Percentiles rank a stretch among this genome's conserved stretches.
Conservation (phyloP, 345 rosid genomes). For the Acer yangbiense region DNA sequence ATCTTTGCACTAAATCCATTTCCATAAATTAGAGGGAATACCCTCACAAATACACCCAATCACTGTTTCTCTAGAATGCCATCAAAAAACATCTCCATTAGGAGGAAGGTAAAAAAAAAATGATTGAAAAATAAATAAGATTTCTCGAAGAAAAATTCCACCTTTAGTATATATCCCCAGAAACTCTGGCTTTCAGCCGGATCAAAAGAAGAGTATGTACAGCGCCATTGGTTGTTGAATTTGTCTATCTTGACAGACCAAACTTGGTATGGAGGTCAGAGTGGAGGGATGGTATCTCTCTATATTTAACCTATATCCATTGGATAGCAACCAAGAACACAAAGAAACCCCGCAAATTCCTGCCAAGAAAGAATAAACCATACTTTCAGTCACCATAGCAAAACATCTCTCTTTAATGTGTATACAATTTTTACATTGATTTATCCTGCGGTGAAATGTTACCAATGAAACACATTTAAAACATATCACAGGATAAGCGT, state of each 20-base stretch:
- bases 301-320: conserved; percentile 22
- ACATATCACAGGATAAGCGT: too few relatives aligned
- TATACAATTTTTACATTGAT: too few relatives aligned
- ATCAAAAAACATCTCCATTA: neutral
- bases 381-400: neutral
- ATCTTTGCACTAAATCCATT: neutral
- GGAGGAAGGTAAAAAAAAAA: neutral
- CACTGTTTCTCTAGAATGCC: neutral
- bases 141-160: neutral
- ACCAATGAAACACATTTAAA: too few relatives aligned
- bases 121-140: neutral
- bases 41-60: neutral
- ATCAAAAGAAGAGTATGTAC: conserved; percentile 12
- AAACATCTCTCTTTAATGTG: too few relatives aligned
- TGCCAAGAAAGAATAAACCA: conserved; percentile 28
- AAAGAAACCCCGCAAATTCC: conserved; percentile 79
- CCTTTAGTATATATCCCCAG: neutral
- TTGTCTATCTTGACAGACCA: neutral
- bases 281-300: neutral
- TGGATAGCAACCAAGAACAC: conserved; percentile 83
- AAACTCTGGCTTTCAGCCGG: conserved; percentile 4
- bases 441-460: too few relatives aligned
- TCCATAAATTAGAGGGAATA: neutral
- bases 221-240: conserved; percentile 6
- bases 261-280: neutral